phyloP scores from a whole-genome alignment of 306 rosid species.

The Carpinus viminea region DNA sequence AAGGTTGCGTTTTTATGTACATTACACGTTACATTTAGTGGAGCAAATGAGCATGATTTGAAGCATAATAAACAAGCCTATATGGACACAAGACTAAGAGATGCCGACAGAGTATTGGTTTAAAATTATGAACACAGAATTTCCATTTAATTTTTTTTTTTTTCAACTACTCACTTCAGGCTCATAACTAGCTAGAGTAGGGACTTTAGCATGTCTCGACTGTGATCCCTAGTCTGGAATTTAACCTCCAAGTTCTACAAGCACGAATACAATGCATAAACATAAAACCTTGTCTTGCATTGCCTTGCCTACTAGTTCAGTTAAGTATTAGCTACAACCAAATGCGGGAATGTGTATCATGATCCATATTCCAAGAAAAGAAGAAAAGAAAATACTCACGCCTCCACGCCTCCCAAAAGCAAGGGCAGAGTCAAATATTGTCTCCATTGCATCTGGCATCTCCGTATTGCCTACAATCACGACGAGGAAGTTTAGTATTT shows the following conservation, averaged over 20 bases:
- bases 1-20: not conserved
- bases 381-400: constrained; percentile 54
- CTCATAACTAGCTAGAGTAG: not conserved
- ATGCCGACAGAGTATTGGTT: not conserved
- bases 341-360: constrained; percentile 11
- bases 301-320: constrained; percentile 17
- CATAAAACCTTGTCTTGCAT: not conserved
- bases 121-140: not conserved
- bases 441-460: constrained; percentile 99
- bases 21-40: not conserved
- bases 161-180: not conserved
- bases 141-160: not conserved
- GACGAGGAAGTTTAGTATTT: constrained; percentile 6
- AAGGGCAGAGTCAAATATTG: constrained; percentile 93
- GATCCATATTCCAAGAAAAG: constrained; percentile 23
- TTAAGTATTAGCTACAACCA: constrained; percentile 2
- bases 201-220: constrained; percentile 10
- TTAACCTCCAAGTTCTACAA: not conserved
- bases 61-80: not conserved
- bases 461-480: constrained; percentile 72
- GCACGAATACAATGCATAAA: constrained; percentile 4
- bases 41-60: not conserved
- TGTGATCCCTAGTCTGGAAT: not conserved
- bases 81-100: not conserved
- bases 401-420: constrained; percentile 90